Base-by-base conservation (phyloP, 2,329 filamentous ascomycete species). In the Lasiodiplodia gonubiensis region DNA sequence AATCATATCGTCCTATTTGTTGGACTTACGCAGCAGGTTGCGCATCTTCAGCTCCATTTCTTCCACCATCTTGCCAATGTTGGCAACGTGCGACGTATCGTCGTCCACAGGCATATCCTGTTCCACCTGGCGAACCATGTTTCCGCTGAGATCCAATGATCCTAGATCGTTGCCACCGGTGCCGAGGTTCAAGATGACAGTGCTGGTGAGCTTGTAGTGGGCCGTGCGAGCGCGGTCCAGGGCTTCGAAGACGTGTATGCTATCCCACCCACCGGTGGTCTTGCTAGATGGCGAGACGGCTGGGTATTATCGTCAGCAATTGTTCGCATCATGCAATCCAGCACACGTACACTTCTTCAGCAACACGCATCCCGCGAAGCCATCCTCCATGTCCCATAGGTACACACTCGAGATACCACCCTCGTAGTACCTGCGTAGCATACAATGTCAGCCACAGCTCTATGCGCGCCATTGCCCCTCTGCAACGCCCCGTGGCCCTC, bases 31-130 rank as follows among this genome's bases (percentile, higher is more conserved):
- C 42, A 99, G 84, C 80, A 98, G 80, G 80, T 99, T 99, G 71
- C 95, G 89, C 95, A 99, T 98, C 86, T 97, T 97, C 78, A 97
- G 88, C 83, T 99, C 95, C 95, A 99, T 98, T 80, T 99, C 95
- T 85, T 99, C 95, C 64, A 99, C 94, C 77, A 99, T 86, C 71
- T 90, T 80, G 66, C 95, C 95, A 69, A 98, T 92, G 80, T 99
- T 99, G 74, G 92, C 92, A 74, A 99, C 95, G 84, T 99, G 95
- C 79, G 91, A 93, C 72, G 91, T 90, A 80, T 98, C 94, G 74
- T 90, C 91, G 73, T 97, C 93, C 46, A 97, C 92, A 10, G 92
- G 88, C 77, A 97, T 85, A 80, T 98, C 94, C 76, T 92, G 89
- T 84, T 99, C 94, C 64, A 97, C 89, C 84, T 99, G 95, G 70